phyloP scores from a whole-genome alignment of 148 eudicot species.

The Rhododendron ferrugineum region DNA sequence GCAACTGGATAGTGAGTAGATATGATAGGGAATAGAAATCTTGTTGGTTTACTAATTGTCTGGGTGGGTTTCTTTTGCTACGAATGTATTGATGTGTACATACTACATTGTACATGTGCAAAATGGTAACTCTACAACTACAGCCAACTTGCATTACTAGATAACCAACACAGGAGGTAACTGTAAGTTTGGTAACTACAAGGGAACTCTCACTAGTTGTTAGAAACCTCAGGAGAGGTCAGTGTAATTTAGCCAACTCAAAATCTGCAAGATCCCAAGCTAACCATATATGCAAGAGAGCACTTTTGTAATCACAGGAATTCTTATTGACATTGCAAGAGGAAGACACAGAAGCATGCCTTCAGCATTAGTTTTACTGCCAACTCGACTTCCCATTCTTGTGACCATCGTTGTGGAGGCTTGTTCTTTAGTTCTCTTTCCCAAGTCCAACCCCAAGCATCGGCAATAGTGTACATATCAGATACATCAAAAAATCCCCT shows the following conservation, averaged over 20 bases:
- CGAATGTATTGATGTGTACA: neutral
- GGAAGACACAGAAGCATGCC: conserved; percentile 38
- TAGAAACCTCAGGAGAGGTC: neutral
- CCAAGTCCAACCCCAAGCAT: conserved; percentile 99
- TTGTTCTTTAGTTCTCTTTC: conserved; percentile 79
- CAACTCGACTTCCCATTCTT: conserved; percentile 96
- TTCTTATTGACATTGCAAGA: neutral
- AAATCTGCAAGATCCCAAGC: neutral
- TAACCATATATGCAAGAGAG: neutral
- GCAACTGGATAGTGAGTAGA: neutral
- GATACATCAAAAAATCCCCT: conserved; percentile 72
- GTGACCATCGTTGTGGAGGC: conserved; percentile 82
- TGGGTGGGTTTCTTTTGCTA: neutral
- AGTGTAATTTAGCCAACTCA: neutral
- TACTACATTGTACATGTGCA: neutral
- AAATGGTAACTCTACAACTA: neutral
- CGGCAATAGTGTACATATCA: conserved; percentile 95
- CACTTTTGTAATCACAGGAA: neutral
- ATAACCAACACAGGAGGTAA: neutral
- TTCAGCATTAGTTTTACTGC: conserved; percentile 77
- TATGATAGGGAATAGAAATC: neutral
- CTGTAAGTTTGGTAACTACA: neutral
- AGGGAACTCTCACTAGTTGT: neutral
- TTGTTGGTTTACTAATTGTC: neutral
- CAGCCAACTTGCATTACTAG: neutral